Conservation (phyloP, 805 yeast species). For the Saturnispora silvae region DNA sequence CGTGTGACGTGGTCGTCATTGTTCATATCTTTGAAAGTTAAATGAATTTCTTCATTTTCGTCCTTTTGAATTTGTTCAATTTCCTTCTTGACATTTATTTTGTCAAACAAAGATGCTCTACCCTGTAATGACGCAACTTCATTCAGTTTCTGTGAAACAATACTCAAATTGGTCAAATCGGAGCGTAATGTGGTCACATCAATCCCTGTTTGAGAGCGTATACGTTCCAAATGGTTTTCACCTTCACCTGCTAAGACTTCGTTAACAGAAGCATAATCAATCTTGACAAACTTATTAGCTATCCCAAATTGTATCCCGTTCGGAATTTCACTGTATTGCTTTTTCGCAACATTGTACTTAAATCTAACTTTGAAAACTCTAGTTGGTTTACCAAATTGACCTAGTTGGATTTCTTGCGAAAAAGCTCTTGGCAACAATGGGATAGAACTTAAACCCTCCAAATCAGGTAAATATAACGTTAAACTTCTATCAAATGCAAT, state of each 20-base stretch:
- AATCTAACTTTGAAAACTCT: constrained; percentile 38
- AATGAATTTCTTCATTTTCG: constrained; percentile 18
- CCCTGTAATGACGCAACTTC: constrained; percentile 27
- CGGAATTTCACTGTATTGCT: constrained; percentile 13
- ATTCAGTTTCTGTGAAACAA: constrained; percentile 23
- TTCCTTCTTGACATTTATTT: constrained; percentile 16
- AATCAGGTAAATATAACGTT: constrained; percentile 59
- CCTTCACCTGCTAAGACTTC: constrained; percentile 28
- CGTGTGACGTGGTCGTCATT: constrained; percentile 10
- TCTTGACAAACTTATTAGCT: constrained; percentile 36
- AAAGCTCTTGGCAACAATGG: constrained; percentile 59
- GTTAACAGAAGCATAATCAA: constrained; percentile 61
- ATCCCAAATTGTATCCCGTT: constrained; percentile 30
- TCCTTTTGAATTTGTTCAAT: constrained; percentile 16
- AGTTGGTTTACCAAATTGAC: constrained; percentile 35
- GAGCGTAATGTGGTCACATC: constrained; percentile 10
- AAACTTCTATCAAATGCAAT: constrained; percentile 52
- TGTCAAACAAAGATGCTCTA: constrained; percentile 23
- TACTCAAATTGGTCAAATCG: constrained; percentile 30
- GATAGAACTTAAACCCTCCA: constrained; percentile 33
- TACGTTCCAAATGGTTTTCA: constrained; percentile 3
- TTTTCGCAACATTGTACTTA: constrained; percentile 19
- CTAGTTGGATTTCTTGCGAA: constrained; percentile 31
- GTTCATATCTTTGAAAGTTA: constrained; percentile 16
- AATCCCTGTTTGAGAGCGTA: constrained; percentile 7